phyloP scores from a whole-genome alignment of 2,329 filamentous ascomycete genomes.

The Calonectria honghensis region DNA sequence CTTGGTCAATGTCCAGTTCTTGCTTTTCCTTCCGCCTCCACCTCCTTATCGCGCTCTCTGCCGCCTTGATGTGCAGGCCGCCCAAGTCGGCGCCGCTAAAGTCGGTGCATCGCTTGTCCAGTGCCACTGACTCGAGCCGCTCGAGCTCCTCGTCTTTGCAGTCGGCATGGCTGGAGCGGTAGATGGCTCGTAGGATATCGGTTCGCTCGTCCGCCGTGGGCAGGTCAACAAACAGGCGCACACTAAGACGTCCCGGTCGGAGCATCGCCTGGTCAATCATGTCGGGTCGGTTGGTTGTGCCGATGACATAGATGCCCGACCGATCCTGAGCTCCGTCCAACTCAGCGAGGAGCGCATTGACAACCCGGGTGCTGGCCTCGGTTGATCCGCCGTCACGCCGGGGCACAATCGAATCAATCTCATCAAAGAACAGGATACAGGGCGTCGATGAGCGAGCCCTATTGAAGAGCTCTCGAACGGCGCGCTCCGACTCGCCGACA shows the following conservation, averaged over 20 bases:
- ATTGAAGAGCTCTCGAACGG: constrained; percentile 92
- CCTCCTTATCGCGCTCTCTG: constrained; percentile 67
- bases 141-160: constrained; percentile 68
- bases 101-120: constrained; percentile 79
- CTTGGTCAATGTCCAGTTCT: constrained; percentile 55
- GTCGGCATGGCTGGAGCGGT: constrained; percentile 64
- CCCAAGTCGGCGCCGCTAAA: constrained; percentile 84
- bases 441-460: constrained; percentile 90
- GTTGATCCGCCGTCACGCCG: constrained; percentile 85
- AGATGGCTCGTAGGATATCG: constrained; percentile 86
- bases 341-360: constrained; percentile 96
- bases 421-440: constrained; percentile 98
- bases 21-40: constrained; percentile 58
- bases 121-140: constrained; percentile 78
- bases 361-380: constrained; percentile 90
- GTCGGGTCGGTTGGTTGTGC: constrained; percentile 94
- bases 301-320: constrained; percentile 93
- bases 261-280: constrained; percentile 98
- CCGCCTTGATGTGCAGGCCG: constrained; percentile 68
- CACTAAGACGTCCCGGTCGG: constrained; percentile 91
- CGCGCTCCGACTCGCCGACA: constrained; percentile 95
- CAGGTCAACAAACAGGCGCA: constrained; percentile 90
- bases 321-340: constrained; percentile 89
- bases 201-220: constrained; percentile 86
- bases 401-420: constrained; percentile 94